These are phyloP conservation scores for Tuber aestivum DNA, from an alignment of 495 filamentous ascomycete genomes.

Conservation along the genomic window DNA sequence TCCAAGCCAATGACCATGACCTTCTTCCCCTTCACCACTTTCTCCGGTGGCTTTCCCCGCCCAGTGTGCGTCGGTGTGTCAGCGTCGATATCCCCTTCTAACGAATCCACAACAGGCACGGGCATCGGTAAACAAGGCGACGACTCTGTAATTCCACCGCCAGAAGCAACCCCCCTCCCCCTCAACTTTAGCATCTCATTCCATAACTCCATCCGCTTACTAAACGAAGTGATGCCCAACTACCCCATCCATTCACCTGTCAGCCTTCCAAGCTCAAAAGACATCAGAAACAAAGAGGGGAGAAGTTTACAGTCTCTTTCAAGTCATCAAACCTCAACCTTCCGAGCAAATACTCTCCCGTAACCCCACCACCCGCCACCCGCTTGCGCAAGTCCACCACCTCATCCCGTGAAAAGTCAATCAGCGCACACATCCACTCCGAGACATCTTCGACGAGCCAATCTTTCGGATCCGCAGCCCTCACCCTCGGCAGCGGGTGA, in stretches of 20 bases:
- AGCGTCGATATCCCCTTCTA: background rate
- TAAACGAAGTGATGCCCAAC: slow-evolving; percentile 12
- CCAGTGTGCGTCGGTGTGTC: background rate
- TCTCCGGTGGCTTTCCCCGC: background rate
- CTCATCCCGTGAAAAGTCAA: background rate
- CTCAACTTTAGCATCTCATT: slow-evolving; percentile 16
- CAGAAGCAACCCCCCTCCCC: background rate
- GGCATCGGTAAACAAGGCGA: slow-evolving; percentile 4
- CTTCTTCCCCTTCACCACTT: background rate
- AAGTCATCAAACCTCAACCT: slow-evolving; percentile 4
- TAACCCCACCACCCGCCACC: background rate
- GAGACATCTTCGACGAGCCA: background rate
- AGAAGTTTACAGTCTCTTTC: background rate
- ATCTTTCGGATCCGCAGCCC: background rate
- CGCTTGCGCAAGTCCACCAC: background rate
- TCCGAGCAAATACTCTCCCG: background rate
- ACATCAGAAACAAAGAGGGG: background rate
- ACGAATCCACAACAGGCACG: background rate
- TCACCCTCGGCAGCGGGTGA: background rate
- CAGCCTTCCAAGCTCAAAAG: background rate
- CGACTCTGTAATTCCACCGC: background rate
- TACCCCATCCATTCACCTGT: background rate
- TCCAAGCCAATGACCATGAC: background rate
- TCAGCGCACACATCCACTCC: background rate
- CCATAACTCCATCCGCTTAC: slow-evolving; percentile 25